These are phyloP conservation scores for Meira nashicola DNA, from an alignment of 1,284 basidiomycete genomes.

Conservation along the genomic window DNA sequence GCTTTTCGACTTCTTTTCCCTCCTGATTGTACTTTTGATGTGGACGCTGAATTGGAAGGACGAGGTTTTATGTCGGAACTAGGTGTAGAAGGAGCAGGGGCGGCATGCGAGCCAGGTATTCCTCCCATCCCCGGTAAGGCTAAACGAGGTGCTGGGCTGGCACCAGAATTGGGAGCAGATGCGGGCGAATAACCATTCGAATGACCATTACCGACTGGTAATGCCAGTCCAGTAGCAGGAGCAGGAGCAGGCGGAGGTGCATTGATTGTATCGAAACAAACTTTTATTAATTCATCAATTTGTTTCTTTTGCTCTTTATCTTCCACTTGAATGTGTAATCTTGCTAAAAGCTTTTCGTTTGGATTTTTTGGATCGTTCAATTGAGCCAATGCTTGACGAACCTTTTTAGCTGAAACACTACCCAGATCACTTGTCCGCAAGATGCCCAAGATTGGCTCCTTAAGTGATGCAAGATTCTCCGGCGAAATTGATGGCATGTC, in stretches of 20 bases:
- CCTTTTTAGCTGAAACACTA: conserved; percentile 10
- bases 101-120: conserved; percentile 25
- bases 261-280: conserved; percentile 5
- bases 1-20: conserved; percentile 12
- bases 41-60: conserved; percentile 12
- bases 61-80: not conserved
- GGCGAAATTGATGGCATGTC: not conserved
- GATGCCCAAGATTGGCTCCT: conserved; percentile 10
- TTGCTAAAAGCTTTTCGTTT: conserved; percentile 4
- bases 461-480: not conserved
- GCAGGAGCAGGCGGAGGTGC: not conserved
- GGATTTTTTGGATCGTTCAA: not conserved
- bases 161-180: not conserved
- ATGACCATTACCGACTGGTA: not conserved
- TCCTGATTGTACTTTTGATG: conserved; percentile 8
- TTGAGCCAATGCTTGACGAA: conserved; percentile 2
- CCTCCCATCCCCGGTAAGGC: conserved; percentile 40
- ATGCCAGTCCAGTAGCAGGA: not conserved
- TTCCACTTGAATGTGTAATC: not conserved
- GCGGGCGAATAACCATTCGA: too few species aligned
- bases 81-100: not conserved
- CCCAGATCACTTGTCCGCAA: conserved; percentile 6
- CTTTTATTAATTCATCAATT: conserved; percentile 2
- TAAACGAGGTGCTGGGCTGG: conserved; percentile 11
- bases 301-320: conserved; percentile 7